Evolutionary conservation across 805 yeast species (phyloP), one percentile per base, ranked within the genome.

Genomic region (Kodamaea nitidulidarum): DNA sequence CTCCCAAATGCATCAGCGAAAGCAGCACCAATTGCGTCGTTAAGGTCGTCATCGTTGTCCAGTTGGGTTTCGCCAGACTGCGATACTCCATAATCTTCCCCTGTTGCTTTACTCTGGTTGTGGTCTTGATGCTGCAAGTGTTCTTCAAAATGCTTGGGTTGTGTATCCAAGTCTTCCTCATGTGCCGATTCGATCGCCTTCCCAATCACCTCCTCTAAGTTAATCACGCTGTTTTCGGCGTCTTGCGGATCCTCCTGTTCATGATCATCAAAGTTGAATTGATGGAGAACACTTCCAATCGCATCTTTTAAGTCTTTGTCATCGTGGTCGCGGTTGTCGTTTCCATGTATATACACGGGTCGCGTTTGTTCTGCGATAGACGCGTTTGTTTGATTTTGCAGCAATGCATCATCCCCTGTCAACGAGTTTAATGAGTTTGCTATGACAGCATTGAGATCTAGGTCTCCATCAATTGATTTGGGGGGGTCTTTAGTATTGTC

Each of bases 241-340:
- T 25, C 33, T 14, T 32, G 39, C 14, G 20, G n/a, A 6, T 10
- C 24, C 24, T 32, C 38, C 10, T 10, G 28, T n/a, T 30, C 17
- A n/a, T 35, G 24, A 22, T 26, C 37, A 34, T 35, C 39, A 45
- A 47, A 53, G 40, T 48, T 60, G 45, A 58, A 63, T 46, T 50
- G 66, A 46, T 54, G 55, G 44, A 67, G 63, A 1, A 64, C 71
- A 43, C 62, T 61, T 12, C 67, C 71, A 30, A 67, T 63, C 25
- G 69, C 68, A 32, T 54, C 56, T 38, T 63, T 63, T 33, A 62
- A 46, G 18, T 56, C 62, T 7, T 49, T 20, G 32, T 58, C 63
- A 15, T 45, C 22, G 22, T 20, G 28, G 28, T n/a, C 22, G 32
- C 17, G 38, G 30, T 7, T 40, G 35, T n/a, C 17, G 15, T 20